Evolutionary conservation across 495 filamentous ascomycete genomes (phyloP), one percentile per base, ranked within the genome.

Genomic region (Aspergillus conjunctus): DNA sequence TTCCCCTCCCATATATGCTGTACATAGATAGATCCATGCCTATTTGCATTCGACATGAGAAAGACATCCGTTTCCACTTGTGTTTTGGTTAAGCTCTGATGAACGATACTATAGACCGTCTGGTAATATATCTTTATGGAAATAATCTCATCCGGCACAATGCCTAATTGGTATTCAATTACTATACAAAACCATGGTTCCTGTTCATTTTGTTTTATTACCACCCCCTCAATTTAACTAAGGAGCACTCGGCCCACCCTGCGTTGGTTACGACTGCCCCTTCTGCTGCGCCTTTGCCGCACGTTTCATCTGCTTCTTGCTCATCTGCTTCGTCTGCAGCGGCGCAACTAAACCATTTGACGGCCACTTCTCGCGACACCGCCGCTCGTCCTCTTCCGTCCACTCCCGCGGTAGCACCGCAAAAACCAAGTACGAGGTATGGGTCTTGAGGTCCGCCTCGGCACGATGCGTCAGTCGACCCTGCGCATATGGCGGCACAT

Each of bases 361-460:
- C 4, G 84, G 80, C 82, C 88, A 93, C 59, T 78, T 82, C 58
- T 77, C 81, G 48, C 75, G 72, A 31, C 86, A 89, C 15, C 74
- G 79, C n/a, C 80, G 77, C 74, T 99, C 94, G 66, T 96, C 89
- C 63, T 88, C 90, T 51, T 85, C 88, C 0, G 77, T 86, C 95
- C 94, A 98, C 54, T 88, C 88, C 51, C 85, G 78, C 12, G 95
- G 95, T 54, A 99, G 74, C 6, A 94, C 76, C 1, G 95, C 94
- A 82, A 99, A 98, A 7, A 95, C 89, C 15, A 99, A 81, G 72
- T 98, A 99, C 12, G 87, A 91, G 0, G 94, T 99, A 73, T 99
- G 94, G 10, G 86, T 92, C 82, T 96, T 97, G 32, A 97, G 73
- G 75, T 99, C 93, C 1, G 86, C 80, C 75, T 98, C 94, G 6